Evolutionary conservation across 176 grass and related monocot species (phyloP), one percentile per base, ranked within the genome.

Genomic region (Triticum timopheevii): DNA sequence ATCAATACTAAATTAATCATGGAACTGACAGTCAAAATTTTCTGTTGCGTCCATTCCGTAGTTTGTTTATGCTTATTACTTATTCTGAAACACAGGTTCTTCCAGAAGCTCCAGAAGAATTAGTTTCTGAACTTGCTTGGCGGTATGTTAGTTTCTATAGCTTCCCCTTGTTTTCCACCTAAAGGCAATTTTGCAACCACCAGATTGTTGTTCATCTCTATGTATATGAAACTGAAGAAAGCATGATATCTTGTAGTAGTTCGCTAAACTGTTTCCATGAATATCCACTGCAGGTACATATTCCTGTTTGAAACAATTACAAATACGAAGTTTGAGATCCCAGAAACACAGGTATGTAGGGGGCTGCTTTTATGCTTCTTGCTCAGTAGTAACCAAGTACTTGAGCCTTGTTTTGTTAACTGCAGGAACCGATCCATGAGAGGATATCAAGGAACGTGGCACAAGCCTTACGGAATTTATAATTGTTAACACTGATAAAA

Each of bases 261-360:
- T 74, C 1, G 15, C 25, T 87, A 66, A 66, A 87, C n/a, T 69
- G 5, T 52, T 69, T 77, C 7, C 7, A 76, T 87, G 63, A 61
- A 76, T 69, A 68, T 81, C 39, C 38, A 39, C 52, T 61, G 23
- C 81, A 96, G 97, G 70, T 96, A 98, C 70, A 96, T 96, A 87
- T 98, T 98, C 69, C 85, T 98, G 50, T 98, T 92, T 59, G 97
- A 96, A 83, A 96, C 93, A 59, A 96, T 98, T 52, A 96, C 92
- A 68, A 80, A 88, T 69, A 85, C 90, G 2, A 96, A 94, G 31
- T 96, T 98, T 10, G 90, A 91, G 82, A 78, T 98, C 82, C 93
- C 88, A 69, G 76, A 84, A 65, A 52, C 76, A 68, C 88, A 94
- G 93, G 97, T 98, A 91, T 3, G 0, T 59, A 42, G 13, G 35